These are phyloP conservation scores for Cairneyella variabilis DNA, from an alignment of 495 filamentous ascomycete species.

Conservation along the genomic window DNA sequence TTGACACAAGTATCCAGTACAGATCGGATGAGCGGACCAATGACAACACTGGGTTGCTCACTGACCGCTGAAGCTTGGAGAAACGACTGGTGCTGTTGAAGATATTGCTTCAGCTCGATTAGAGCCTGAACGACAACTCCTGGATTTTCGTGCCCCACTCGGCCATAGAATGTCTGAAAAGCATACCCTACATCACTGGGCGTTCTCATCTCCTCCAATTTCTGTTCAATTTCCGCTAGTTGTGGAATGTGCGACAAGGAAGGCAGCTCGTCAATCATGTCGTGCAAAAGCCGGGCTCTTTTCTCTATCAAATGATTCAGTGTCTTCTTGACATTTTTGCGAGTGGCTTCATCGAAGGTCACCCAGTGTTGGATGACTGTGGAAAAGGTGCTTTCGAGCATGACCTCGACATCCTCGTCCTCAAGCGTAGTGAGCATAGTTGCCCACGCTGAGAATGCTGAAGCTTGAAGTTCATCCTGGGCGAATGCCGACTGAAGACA, in stretches of 20 bases:
- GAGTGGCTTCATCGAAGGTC: slow-evolving; percentile 56
- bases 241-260: slow-evolving; percentile 69
- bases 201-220: slow-evolving; percentile 59
- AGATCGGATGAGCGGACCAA: slow-evolving; percentile 65
- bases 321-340: slow-evolving; percentile 51
- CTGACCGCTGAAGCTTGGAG: slow-evolving; percentile 78
- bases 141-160: slow-evolving; percentile 77
- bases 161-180: slow-evolving; percentile 64
- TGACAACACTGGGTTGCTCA: slow-evolving; percentile 76
- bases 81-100: slow-evolving; percentile 71
- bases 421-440: slow-evolving; percentile 68
- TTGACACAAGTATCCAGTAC: slow-evolving; percentile 80
- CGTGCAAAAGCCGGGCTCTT: slow-evolving; percentile 54
- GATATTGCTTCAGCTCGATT: slow-evolving; percentile 66
- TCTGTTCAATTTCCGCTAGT: slow-evolving; percentile 58
- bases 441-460: slow-evolving; percentile 81
- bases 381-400: slow-evolving; percentile 84
- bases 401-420: slow-evolving; percentile 69
- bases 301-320: slow-evolving; percentile 60
- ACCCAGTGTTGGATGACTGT: slow-evolving; percentile 80
- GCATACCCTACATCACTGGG: slow-evolving; percentile 51
- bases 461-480: slow-evolving; percentile 63
- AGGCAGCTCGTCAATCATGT: slow-evolving; percentile 68
- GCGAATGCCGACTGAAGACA: slow-evolving; percentile 82
- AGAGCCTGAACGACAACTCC: slow-evolving; percentile 79